Evolutionary conservation across 176 grass and related monocot genomes (phyloP).

Genomic region (Metroxylon sagu): DNA sequence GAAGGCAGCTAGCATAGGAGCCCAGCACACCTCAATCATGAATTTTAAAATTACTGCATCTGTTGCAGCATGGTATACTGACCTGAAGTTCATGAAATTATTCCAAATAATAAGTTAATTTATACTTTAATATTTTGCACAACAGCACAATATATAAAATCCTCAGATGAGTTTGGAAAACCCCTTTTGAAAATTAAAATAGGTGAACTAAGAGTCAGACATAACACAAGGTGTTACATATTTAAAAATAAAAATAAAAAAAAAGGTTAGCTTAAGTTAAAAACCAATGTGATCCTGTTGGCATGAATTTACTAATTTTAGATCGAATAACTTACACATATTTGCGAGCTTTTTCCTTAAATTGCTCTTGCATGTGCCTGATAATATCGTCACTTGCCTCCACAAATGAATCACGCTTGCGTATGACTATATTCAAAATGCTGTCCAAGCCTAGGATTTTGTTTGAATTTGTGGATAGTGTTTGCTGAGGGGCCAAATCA

Average conservation of each 20-base stretch:
- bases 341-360: slow-evolving; percentile 97
- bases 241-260: too few species aligned
- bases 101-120: not conserved
- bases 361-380: slow-evolving; percentile 95
- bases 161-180: too few species aligned
- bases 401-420: slow-evolving; percentile 66
- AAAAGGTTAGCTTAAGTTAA: too few species aligned
- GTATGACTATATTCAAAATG: slow-evolving; percentile 94
- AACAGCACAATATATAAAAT: too few species aligned
- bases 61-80: slow-evolving; percentile 83
- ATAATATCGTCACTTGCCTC: slow-evolving; percentile 93
- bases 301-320: not conserved
- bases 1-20: slow-evolving; percentile 95
- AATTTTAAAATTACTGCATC: slow-evolving; percentile 91
- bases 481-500: slow-evolving; percentile 72
- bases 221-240: too few species aligned
- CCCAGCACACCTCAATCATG: slow-evolving; percentile 98
- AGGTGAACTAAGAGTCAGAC: too few species aligned
- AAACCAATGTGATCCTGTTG: too few species aligned
- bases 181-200: too few species aligned
- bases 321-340: slow-evolving; percentile 62
- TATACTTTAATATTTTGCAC: too few species aligned
- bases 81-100: slow-evolving; percentile 55
- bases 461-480: slow-evolving; percentile 73
- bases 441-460: slow-evolving; percentile 96